These are phyloP conservation scores for Chaetomiaceae sp. DNA, from an alignment of 2,329 filamentous ascomycete genomes.

Conservation along the genomic window DNA sequence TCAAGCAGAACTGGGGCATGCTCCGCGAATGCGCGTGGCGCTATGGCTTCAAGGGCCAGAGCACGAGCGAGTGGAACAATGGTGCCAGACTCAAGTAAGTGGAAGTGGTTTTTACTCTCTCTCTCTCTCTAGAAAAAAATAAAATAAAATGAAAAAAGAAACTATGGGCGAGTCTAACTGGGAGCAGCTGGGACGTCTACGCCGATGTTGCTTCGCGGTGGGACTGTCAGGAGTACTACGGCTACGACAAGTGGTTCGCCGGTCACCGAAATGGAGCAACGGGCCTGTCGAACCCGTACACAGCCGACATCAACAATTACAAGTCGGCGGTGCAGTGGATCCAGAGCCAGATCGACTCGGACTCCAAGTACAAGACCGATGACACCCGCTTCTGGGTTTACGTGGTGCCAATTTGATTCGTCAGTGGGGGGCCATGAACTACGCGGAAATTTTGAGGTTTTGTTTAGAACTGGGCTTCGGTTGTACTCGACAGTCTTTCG, in stretches of 20 bases:
- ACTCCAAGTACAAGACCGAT: slow-evolving; percentile 1
- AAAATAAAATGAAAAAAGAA: too few species aligned
- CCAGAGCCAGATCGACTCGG: neutral
- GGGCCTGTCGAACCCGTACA: neutral
- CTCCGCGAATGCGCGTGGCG: neutral
- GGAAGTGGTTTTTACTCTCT: neutral
- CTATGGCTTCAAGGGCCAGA: neutral
- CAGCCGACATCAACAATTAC: slow-evolving; percentile 3
- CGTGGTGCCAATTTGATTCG: neutral
- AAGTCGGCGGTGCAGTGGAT: slow-evolving; percentile 3
- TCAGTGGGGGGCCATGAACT: too few species aligned
- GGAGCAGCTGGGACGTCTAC: neutral
- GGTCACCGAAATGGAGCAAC: neutral
- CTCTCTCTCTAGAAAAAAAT: too few species aligned
- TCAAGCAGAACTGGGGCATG: slow-evolving; percentile 8
- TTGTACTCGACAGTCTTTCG: too few species aligned
- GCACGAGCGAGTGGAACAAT: neutral
- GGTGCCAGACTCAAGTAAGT: neutral
- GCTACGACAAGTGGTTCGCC: slow-evolving; percentile 6
- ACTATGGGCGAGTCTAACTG: neutral
- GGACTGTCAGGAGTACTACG: slow-evolving; percentile 5
- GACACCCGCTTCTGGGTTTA: slow-evolving; percentile 1
- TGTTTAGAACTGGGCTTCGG: too few species aligned
- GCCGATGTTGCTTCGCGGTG: slow-evolving; percentile 1
- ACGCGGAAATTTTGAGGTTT: too few species aligned